A percentile compares a stretch with the other conserved stretches of the same genome.
phyloP scores from a whole-genome alignment of 139 green algal genomes.

The Chlorella sp. region DNA sequence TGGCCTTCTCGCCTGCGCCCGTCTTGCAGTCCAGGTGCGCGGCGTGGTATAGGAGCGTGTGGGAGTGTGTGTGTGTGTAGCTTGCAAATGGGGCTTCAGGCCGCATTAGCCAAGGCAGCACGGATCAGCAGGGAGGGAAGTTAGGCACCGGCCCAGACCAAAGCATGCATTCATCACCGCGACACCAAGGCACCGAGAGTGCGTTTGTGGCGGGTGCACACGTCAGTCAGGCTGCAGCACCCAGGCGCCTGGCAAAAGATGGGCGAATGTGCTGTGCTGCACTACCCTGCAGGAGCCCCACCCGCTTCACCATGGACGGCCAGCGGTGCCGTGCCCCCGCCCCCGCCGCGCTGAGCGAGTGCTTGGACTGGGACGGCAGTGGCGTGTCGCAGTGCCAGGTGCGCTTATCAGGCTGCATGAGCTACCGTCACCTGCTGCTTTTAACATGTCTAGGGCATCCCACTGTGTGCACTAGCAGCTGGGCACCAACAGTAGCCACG shows the following conservation, averaged over 20 bases:
- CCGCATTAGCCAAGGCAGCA: too few species aligned
- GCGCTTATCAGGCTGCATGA: not conserved
- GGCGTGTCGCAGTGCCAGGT: not conserved
- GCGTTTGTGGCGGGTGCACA: not conserved
- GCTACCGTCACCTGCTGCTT: not conserved
- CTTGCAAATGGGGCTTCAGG: too few species aligned
- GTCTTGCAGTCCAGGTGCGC: not conserved
- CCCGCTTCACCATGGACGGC: conserved; percentile 24
- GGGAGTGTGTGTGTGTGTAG: not conserved
- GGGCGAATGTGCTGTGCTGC: not conserved
- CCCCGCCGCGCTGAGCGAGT: conserved; percentile 16
- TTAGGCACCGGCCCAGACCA: too few species aligned
- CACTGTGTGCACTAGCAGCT: not conserved
- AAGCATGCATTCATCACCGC: not conserved
- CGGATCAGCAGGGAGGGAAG: too few species aligned
- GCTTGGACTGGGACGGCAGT: conserved; percentile 2
- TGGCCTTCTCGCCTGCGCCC: not conserved
- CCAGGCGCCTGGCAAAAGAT: too few species aligned
- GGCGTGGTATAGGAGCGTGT: not conserved
- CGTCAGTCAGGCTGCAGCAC: too few species aligned
- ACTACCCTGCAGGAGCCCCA: conserved; percentile 11
- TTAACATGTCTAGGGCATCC: not conserved
- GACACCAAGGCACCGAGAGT: not conserved
- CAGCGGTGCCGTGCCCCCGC: conserved; percentile 18
- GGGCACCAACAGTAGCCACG: too few species aligned